Conservation (phyloP, 2,329 filamentous ascomycete genomes). For the Diaporthe citrichinensis region DNA sequence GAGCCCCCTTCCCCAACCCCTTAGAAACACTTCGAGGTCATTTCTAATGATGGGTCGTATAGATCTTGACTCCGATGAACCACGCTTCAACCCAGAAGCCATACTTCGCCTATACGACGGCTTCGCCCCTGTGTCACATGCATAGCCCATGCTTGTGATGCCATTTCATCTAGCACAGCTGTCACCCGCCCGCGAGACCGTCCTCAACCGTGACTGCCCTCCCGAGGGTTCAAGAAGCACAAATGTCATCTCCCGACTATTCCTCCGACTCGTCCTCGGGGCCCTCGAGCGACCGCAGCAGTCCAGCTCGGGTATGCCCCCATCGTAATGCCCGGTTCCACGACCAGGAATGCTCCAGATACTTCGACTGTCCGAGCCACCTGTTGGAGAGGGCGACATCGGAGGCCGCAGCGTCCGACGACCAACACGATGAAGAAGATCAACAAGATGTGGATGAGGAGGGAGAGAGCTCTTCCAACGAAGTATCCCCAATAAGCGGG, state of each 20-base stretch:
- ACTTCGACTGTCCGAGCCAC: constrained; percentile 65
- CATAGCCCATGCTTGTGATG: background rate
- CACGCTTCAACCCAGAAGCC: background rate
- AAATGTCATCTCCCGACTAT: constrained; percentile 41
- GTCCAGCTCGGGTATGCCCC: constrained; percentile 49
- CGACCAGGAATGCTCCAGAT: constrained; percentile 62
- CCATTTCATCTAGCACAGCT: background rate
- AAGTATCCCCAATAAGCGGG: constrained; percentile 38
- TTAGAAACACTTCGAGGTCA: background rate
- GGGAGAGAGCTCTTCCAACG: background rate
- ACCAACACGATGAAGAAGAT: constrained; percentile 44
- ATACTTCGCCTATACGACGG: background rate
- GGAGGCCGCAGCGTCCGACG: constrained; percentile 46
- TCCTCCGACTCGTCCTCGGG: constrained; percentile 37
- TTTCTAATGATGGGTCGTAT: background rate
- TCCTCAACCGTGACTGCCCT: background rate
- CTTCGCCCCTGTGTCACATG: background rate
- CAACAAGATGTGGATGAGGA: constrained; percentile 35
- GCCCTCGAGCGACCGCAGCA: constrained; percentile 4
- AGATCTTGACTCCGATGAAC: constrained; percentile 1
- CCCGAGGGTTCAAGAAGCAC: constrained; percentile 14
- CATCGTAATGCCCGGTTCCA: constrained; percentile 57
- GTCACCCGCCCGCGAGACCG: constrained; percentile 20
- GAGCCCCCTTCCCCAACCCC: background rate
- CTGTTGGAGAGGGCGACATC: constrained; percentile 53